Evolutionary conservation across 148 eudicot species (phyloP), one percentile per base, ranked within the genome.

Genomic region (Fagopyrum tataricum): DNA sequence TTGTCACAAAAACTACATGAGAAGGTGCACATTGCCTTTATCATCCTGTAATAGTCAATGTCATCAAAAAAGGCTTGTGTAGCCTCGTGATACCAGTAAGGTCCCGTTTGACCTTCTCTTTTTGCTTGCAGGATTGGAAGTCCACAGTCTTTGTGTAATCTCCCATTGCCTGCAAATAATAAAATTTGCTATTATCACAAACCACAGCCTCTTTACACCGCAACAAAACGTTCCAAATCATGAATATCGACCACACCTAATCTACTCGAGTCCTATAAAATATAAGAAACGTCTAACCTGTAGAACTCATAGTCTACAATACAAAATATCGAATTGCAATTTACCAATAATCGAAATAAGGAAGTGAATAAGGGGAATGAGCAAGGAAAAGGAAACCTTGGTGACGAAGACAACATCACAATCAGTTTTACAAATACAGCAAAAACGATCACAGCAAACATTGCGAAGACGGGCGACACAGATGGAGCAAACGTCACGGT

Each of bases 401-500:
- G 99, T 95, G 80, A 95, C 84, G 73, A 91, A 95, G 74, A 90
- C 89, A 71, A 76, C 43, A 72, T 77, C 37, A 81, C 82, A 85
- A 2, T 82, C 87, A 26, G 89, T 62, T 76, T 95, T 95, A 86
- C 98, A 95, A 39, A 95, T 90, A 70, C 99, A 95, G 69, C 97
- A 91, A 17, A 89, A 85, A 20, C 84, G 92, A 80, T 90, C 99
- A 18, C 84, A 78, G 82, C 97, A 95, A 82, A 95, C 88, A 76
- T 91, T 91, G 21, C 99, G 96, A 72, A 95, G 99, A 43, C 99
- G 93, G 73, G 85, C 91, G 17, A 96, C 96, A 73, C 99, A 96
- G 53, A 92, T 96, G 20, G 99, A 92, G 75, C 99, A 96, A 0
- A 96, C 97, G 46, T 96, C 99, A 23, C 89, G 86, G 78, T 96